Evolutionary conservation across 73 alveolate genomes (phyloP).

Genomic region (Paraurostyla sp.): DNA sequence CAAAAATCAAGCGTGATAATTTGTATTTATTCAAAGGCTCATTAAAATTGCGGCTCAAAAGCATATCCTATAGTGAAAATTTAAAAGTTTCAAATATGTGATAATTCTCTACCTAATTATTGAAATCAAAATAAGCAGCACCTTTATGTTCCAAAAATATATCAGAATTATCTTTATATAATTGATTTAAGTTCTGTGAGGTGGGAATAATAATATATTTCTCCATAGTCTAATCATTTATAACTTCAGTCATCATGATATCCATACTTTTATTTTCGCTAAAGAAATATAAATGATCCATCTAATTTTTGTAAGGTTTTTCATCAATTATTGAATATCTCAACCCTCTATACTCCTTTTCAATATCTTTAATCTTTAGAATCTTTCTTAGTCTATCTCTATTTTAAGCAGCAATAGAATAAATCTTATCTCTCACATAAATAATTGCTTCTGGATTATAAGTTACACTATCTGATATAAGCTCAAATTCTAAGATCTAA

Average conservation of each 20-base stretch:
- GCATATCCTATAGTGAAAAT: background rate
- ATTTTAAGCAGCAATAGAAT: background rate
- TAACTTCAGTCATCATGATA: background rate
- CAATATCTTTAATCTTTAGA: background rate
- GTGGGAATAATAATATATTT: background rate
- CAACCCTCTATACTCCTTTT: background rate
- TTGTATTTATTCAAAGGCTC: background rate
- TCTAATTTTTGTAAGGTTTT: background rate
- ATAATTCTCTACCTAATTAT: background rate
- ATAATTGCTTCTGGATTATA: background rate
- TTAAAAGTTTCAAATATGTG: background rate
- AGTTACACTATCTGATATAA: background rate
- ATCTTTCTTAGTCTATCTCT: background rate
- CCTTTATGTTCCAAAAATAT: background rate
- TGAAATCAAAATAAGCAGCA: background rate
- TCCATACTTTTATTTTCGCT: background rate
- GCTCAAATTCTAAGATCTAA: background rate
- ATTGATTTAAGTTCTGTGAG: background rate
- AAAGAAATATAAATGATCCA: slow-evolving; percentile 9
- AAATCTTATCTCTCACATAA: background rate
- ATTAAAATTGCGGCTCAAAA: background rate
- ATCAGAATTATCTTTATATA: background rate
- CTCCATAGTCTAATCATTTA: background rate
- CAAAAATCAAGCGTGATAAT: background rate
- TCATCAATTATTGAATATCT: background rate